Evolutionary conservation across 768 basidiomycete genomes (phyloP), one percentile per base, ranked within the genome.

Genomic region (Leccinum boreale): DNA sequence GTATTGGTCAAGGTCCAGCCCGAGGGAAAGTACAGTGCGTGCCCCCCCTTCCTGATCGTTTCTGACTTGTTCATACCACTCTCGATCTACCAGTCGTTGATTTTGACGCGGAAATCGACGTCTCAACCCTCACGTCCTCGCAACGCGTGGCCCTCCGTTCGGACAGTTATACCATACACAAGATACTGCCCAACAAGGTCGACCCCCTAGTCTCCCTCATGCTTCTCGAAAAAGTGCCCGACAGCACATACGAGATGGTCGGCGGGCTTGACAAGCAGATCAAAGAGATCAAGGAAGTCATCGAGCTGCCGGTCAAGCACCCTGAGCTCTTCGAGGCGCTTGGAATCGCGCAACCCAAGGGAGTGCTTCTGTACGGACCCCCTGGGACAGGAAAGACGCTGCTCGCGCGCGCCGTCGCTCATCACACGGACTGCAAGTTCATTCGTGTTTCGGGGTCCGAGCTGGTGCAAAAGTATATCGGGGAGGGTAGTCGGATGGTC

Each of bases 191-290:
- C 1, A 97, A 94, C 80, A 98, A 99, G 77, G 90, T 98, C 67
- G 97, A 99, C 74, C 96, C 97, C 5, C 86, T 98, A 36, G 95
- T 98, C 28, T 97, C 94, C n/a, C 85, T 99, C 62, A 98, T 98
- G 97, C 98, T 98, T 95, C 95, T 98, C 11, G 96, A 99, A 77
- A 99, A 99, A 73, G 96, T 98, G 1, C 96, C 96, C 0, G 97
- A 98, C 74, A 94, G 91, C 74, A 98, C 97, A 31, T 99, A 99
- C 76, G 97, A 98, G 75, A 98, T 98, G 95, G 96, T 99, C 59
- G 97, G 97, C 23, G 96, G 96, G 65, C 84, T 98, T 57, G 97
- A 98, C 79, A 92, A 97, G 76, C 89, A 95, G 63, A 95, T 96
- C 67, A 97, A 97, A 77, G 95, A 98, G 70, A 96, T 98, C 76